Evolutionary conservation across 768 basidiomycete species (phyloP).

Genomic region (Trichaptum fuscoviolaceum): DNA sequence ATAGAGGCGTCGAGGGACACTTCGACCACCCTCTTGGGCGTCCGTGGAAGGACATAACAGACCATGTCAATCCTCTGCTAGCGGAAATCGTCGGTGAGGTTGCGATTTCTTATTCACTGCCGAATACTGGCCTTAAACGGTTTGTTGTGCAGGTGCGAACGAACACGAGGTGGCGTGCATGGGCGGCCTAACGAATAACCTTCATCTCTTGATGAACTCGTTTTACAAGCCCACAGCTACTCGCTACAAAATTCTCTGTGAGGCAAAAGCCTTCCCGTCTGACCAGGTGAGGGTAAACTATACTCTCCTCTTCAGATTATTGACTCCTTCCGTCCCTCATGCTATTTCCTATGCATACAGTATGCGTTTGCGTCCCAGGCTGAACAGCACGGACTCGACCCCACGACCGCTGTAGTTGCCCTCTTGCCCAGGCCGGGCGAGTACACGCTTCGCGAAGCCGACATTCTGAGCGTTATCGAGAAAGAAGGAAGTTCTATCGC

Average conservation of each 20-base stretch:
- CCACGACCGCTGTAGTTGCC: slow-evolving; percentile 68
- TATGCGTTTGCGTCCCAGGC: slow-evolving; percentile 97
- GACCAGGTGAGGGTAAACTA: slow-evolving; percentile 65
- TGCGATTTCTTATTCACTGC: slow-evolving; percentile 5
- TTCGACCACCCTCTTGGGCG: slow-evolving; percentile 82
- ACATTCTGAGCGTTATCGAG: slow-evolving; percentile 74
- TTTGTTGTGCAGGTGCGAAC: slow-evolving; percentile 59
- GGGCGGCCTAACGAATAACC: slow-evolving; percentile 90
- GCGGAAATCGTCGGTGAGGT: slow-evolving; percentile 77
- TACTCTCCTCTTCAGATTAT: slow-evolving; percentile 3
- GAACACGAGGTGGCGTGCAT: slow-evolving; percentile 93
- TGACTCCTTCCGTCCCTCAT: slow-evolving; percentile 5
- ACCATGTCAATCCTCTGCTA: slow-evolving; percentile 65
- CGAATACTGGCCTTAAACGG: slow-evolving; percentile 13
- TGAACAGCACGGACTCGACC: slow-evolving; percentile 69
- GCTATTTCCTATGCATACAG: slow-evolving; percentile 36
- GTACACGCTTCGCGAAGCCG: slow-evolving; percentile 78
- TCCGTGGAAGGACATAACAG: slow-evolving; percentile 77
- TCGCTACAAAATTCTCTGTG: slow-evolving; percentile 92
- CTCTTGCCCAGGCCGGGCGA: slow-evolving; percentile 80
- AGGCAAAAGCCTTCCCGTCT: slow-evolving; percentile 91
- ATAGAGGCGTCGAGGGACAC: slow-evolving; percentile 83
- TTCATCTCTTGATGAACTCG: slow-evolving; percentile 90
- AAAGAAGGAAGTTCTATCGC: slow-evolving; percentile 75
- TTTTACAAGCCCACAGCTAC: slow-evolving; percentile 87